Percentiles rank a stretch among this genome's conserved stretches.
Conservation (phyloP, 148 eudicot species). For the Rhododendron ovatum region DNA sequence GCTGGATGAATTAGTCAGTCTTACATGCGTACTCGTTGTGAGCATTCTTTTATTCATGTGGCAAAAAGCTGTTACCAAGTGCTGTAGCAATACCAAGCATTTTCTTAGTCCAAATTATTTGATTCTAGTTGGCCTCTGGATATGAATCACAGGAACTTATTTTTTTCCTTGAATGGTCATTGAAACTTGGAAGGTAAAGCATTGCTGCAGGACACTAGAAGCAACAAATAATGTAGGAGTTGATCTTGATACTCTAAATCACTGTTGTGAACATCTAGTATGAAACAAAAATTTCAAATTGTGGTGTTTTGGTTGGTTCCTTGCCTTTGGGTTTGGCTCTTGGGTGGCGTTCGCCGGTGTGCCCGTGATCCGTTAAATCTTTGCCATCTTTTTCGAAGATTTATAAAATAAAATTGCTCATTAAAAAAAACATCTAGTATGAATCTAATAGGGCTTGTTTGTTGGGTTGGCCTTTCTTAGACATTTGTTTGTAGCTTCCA, state of each 20-base stretch:
- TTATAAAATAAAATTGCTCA: too few species aligned
- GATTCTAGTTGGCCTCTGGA: background rate
- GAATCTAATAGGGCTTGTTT: background rate
- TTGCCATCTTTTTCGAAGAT: too few species aligned
- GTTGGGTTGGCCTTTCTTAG: background rate
- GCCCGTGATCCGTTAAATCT: too few species aligned
- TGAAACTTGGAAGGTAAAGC: background rate
- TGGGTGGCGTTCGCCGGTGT: too few species aligned
- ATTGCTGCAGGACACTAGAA: background rate
- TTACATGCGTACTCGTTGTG: background rate
- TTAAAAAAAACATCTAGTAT: background rate
- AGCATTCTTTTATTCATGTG: background rate
- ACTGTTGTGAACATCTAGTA: background rate
- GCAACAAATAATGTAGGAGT: background rate
- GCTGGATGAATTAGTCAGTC: background rate
- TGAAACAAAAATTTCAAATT: background rate
- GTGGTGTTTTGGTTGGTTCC: too few species aligned
- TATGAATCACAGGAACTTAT: background rate
- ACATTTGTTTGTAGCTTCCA: background rate
- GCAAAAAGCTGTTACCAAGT: background rate
- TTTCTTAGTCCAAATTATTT: background rate
- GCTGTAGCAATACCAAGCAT: background rate
- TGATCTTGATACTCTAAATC: background rate
- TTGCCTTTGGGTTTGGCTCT: too few species aligned
- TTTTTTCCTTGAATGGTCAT: background rate